phyloP scores from a whole-genome alignment of 1,284 basidiomycete genomes.

The Waitea zeae region DNA sequence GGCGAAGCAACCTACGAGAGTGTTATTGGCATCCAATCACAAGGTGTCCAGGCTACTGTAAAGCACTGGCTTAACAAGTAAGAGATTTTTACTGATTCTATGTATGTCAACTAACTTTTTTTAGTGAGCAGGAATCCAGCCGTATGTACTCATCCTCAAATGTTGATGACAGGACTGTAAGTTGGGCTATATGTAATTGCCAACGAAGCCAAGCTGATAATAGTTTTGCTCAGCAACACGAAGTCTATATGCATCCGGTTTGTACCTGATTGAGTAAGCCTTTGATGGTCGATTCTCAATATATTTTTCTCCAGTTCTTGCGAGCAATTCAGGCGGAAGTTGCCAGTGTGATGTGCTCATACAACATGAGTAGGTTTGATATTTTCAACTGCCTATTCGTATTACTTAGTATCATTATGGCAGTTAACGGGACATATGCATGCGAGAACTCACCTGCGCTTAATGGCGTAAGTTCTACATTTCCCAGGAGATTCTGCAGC shows the following conservation, averaged over 20 bases:
- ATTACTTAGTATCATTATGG: not conserved
- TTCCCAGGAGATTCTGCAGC: not conserved
- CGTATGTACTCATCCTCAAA: slow-evolving; percentile 24
- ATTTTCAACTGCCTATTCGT: slow-evolving; percentile 10
- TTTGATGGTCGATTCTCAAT: no score
- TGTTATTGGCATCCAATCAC: slow-evolving; percentile 41
- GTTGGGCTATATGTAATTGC: no score
- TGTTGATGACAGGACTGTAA: slow-evolving; percentile 36
- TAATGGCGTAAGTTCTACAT: slow-evolving; percentile 22
- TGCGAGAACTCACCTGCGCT: slow-evolving; percentile 35
- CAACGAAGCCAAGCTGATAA: no score
- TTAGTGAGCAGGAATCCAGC: slow-evolving; percentile 22
- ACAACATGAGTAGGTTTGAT: slow-evolving; percentile 32
- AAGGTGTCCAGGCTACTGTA: slow-evolving; percentile 44
- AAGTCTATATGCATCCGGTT: slow-evolving; percentile 40
- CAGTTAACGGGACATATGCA: slow-evolving; percentile 31
- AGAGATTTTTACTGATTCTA: not conserved
- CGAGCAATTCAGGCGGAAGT: slow-evolving; percentile 44
- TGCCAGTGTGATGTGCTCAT: slow-evolving; percentile 58
- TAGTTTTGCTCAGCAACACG: slow-evolving; percentile 19
- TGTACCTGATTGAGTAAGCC: no score
- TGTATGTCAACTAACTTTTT: not conserved
- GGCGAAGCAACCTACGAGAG: slow-evolving; percentile 48
- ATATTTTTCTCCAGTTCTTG: slow-evolving; percentile 13
- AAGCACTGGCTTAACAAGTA: slow-evolving; percentile 33